Evolutionary conservation across 2,329 filamentous ascomycete genomes (phyloP), one percentile per base, ranked within the genome.

Genomic region (Aureobasidium namibiae): DNA sequence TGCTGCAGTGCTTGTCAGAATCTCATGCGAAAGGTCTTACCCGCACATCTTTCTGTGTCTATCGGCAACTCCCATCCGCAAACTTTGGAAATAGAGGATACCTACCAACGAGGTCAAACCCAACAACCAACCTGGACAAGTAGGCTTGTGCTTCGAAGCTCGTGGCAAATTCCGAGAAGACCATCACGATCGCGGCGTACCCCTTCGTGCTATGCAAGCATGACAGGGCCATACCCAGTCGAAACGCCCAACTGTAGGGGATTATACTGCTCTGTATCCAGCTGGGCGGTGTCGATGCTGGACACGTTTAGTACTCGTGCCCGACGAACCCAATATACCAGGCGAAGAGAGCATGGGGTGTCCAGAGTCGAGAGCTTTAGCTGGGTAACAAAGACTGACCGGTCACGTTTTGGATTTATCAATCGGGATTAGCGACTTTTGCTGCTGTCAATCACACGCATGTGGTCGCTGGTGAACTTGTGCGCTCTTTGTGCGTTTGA

Each of bases 1-100:
- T 31, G 36, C 36, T 54, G 50, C 33, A 31, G 38, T 54, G 50
- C 38, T 42, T 54, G 50, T 38, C 49, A 52, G 49, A 41, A 23
- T 31, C 24, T 31, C n/a, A 44, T 42, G 38, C 38, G 49, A 41
- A 42, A 54, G 50, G 50, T 33, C 36, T 54, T 18, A 23, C 34
- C 13, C 34, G 11, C 24, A 31, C 24, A 33, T 41, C 26, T n/a
- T 31, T 54, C 13, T 16, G 14, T 54, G n/a, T 38, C 16, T 39
- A 16, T 42, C 50, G 50, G 38, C n/a, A 41, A 33, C n/a, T 34
- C n/a, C n/a, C 38, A 54, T 34, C 36, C 16, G 34, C 23, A 14
- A 33, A 26, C 24, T 26, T 42, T 38, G 38, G 33, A 42, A 44
- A 42, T 44, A 54, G 38, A 29, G 26, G 26, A 16, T 39, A 45